These are phyloP conservation scores for Yarrowia galli DNA, from an alignment of 1,139 yeast genomes.

Conservation along the genomic window DNA sequence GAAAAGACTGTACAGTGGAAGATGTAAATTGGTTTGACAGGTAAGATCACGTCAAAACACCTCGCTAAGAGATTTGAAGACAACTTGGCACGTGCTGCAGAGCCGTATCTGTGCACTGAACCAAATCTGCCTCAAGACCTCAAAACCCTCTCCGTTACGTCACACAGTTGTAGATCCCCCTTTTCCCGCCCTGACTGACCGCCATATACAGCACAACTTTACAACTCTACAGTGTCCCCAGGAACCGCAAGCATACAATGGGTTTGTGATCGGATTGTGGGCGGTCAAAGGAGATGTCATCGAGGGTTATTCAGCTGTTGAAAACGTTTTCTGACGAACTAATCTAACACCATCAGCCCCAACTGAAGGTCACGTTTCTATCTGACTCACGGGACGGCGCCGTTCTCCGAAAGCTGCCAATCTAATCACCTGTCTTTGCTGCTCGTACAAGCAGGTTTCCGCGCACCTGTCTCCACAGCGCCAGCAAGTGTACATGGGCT, in stretches of 20 bases:
- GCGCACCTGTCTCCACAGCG: too few species aligned
- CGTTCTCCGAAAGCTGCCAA: not conserved
- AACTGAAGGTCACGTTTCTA: too few species aligned
- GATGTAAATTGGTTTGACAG: too few species aligned
- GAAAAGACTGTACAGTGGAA: too few species aligned
- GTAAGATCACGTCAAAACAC: too few species aligned
- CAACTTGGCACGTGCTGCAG: not conserved
- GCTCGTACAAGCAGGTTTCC: not conserved
- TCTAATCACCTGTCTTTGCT: not conserved
- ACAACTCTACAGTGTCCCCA: constrained; percentile 17
- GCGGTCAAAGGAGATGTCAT: too few species aligned
- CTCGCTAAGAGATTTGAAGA: not conserved
- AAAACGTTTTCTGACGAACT: too few species aligned
- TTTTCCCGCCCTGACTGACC: not conserved
- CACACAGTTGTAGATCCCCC: not conserved
- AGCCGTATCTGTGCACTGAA: not conserved
- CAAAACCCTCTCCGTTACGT: not conserved
- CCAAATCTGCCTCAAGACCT: not conserved
- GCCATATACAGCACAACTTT: not conserved
- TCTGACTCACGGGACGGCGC: not conserved
- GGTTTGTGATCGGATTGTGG: constrained; percentile 20
- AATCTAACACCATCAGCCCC: too few species aligned
- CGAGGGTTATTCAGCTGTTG: too few species aligned
- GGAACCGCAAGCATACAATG: constrained; percentile 28
- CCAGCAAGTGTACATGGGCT: too few species aligned